Evolutionary conservation across 345 rosid species (phyloP), one percentile per base, ranked within the genome.

Genomic region (Lepidium aucheri): DNA sequence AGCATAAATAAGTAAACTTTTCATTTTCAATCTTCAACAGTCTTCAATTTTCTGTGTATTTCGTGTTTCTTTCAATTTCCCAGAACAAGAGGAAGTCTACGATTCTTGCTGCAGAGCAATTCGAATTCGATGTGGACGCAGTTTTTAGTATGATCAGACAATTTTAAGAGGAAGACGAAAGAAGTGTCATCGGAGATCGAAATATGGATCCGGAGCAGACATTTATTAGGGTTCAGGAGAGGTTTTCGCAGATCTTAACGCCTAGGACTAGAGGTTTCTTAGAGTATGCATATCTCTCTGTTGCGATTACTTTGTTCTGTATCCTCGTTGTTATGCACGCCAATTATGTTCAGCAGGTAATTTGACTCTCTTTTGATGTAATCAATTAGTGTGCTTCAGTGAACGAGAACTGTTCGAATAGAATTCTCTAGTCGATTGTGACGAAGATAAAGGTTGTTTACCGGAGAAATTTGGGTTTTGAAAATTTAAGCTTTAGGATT

Each of bases 301-400:
- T 84, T 8, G 99, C 97, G 68, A 73, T 91, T 76, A 86, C 91
- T 63, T 83, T 85, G 77, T 95, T 95, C 65, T 85, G 84, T 65
- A 85, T 95, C 67, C 99, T 95, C 33, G 96, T 95, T 60, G 91
- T 89, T 54, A 89, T 91, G 99, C 99, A 95, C 83, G 99, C 99
- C 79, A 95, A 95, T 81, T 95, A 85, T 63, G 97, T 95, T 56
- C 99, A 91, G 46, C 96, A 88, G 93, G 99, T 94, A 46, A 50
- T 3, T 51, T 22, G 1, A 16, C 26, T 22, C 41, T 41, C 12
- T 45, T 11, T 68, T 32, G 0, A 67, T 52, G 9, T n/a, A 17
- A 30, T 11, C 6, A 11, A 30, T 11, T 60, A 28, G 3, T 34
- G 14, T 46, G n/a, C 43, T 30, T 60, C 13, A 17, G 11, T 56